Base-by-base conservation (phyloP, 176 grass and related monocot genomes). In the Aegilops longissima region DNA sequence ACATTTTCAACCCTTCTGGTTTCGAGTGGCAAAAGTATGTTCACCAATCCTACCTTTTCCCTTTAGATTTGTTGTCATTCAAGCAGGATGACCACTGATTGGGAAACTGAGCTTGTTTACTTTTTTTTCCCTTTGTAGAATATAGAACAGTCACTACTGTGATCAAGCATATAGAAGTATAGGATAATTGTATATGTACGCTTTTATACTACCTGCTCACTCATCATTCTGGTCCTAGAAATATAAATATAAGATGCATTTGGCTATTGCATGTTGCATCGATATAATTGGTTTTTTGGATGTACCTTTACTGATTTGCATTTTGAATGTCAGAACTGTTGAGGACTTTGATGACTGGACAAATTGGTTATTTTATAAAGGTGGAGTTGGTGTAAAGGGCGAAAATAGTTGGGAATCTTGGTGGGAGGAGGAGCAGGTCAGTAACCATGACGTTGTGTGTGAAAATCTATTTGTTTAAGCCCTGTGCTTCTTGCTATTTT, bases 21-120 rank as follows among this genome's bases (percentile, higher is more conserved):
- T 98, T 98, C 58, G 96, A 98, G 75, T 98, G 96, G 96, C 96
- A 98, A 77, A 98, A 98, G 96, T 98, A 94, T 81, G 90, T 94
- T 78, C 39, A 71, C 0, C 18, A 80, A 70, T 79, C 65, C 29
- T 62, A 52, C 73, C 14, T 69, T 81, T 63, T n/a, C n/a, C 35
- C 10, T 29, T 61, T 5, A 66, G 65, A 24, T 83, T 83, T 5
- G 18, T 79, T 87, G 25, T 5, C 44, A 71, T 61, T 65, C 23
- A 61, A 39, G 14, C 59, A 66, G 52, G n/a, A 78, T 78, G 54
- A 34, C 2, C 58, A 45, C 29, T 84, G 31, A 73, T 49, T 39
- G 17, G 4, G 14, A 17, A 25, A 45, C 73, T 20, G 34, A 58
- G 27, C 0, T 84, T 30, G 8, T 59, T 74, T 11, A 12, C 51